phyloP scores from a whole-genome alignment of 78 protist genomes.

The Dictyostelium intermedium region DNA sequence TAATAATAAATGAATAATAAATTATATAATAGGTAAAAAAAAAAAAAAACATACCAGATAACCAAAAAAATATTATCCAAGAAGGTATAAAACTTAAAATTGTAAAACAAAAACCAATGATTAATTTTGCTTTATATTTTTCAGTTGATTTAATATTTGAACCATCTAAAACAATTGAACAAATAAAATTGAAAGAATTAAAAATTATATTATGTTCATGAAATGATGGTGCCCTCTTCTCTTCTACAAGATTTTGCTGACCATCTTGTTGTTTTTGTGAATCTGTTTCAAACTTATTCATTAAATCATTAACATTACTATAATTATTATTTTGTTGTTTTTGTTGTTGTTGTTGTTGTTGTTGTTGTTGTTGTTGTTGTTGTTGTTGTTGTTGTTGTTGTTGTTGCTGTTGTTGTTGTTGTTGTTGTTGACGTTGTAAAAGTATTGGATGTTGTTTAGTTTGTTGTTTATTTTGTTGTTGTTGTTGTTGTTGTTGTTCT shows the following conservation, averaged over 20 bases:
- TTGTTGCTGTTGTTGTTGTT: neutral
- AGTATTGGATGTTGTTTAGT: neutral
- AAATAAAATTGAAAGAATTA: constrained; percentile 7
- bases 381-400: neutral
- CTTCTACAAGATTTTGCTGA: neutral
- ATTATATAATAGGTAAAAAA: too few relatives aligned
- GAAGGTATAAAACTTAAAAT: constrained; percentile 57
- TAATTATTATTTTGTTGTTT: neutral
- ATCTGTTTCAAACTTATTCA: neutral
- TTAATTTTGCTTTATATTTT: constrained; percentile 48
- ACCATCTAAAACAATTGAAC: constrained; percentile 4
- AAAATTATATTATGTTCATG: neutral
- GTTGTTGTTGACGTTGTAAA: neutral
- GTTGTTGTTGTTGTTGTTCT: neutral
- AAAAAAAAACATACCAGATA: constrained; percentile 14
- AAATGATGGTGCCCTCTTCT: neutral
- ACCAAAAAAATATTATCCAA: constrained; percentile 71
- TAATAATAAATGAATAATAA: too few relatives aligned
- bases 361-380: neutral
- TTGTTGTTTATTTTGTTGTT: neutral
- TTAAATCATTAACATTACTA: neutral
- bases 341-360: neutral
- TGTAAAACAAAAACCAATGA: constrained; percentile 72
- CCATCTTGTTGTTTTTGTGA: neutral
- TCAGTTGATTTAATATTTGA: constrained; percentile 40